These are phyloP conservation scores for Pinus albicaulis DNA, from an alignment of 75 land plant species.

Conservation along the genomic window DNA sequence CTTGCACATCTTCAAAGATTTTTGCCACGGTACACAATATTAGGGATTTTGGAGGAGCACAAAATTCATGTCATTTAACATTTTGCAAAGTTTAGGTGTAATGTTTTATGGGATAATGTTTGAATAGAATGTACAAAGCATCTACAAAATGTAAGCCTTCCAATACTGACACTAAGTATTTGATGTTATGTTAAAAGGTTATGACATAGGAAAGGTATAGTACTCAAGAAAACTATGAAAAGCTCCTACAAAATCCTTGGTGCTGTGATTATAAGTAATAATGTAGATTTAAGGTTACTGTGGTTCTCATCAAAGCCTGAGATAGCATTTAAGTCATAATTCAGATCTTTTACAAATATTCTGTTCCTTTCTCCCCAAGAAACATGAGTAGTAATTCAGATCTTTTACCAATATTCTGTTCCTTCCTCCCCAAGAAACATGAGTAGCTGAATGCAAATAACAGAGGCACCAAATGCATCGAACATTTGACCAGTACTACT, in stretches of 20 bases:
- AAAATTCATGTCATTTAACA: no score
- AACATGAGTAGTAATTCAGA: not conserved
- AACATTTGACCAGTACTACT: not conserved
- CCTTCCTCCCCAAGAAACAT: not conserved
- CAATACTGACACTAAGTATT: no score
- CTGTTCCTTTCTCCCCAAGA: not conserved
- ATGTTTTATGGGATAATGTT: no score
- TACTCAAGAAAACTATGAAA: not conserved
- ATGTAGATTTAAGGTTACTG: no score
- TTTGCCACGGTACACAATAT: not conserved
- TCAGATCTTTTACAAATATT: not conserved
- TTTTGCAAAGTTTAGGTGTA: no score
- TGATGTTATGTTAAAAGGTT: not conserved
- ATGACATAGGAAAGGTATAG: not conserved
- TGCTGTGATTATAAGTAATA: not conserved
- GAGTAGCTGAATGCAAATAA: not conserved
- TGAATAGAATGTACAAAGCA: no score
- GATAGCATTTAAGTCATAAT: not conserved
- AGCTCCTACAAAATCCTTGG: not conserved
- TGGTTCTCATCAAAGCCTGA: no score
- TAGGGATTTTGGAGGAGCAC: not conserved
- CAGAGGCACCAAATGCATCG: slow-evolving; percentile 2
- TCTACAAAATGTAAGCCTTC: no score
- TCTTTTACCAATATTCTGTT: not conserved
- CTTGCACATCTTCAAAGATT: not conserved